phyloP scores from a whole-genome alignment of 2,329 filamentous ascomycete genomes.

The Botrytis pseudocinerea region DNA sequence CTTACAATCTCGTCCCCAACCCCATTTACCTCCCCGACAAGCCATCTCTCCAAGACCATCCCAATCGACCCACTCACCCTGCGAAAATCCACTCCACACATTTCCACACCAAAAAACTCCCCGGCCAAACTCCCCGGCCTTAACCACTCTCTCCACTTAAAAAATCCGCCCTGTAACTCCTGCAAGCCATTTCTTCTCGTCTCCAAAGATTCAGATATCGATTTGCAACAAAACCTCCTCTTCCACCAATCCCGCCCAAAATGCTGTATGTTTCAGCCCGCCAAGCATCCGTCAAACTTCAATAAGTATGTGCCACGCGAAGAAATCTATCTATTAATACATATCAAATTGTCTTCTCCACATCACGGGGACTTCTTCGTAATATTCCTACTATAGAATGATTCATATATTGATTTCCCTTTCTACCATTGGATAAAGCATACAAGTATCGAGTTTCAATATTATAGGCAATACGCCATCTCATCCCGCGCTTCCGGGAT shows the following conservation, averaged over 20 bases:
- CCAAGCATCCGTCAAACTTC: neutral
- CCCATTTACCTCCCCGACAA: neutral
- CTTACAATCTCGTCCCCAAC: neutral
- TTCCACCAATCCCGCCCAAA: neutral
- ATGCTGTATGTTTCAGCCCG: neutral
- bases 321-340: neutral
- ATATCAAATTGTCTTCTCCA: neutral
- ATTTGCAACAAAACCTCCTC: conserved; percentile 27
- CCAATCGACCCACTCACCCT: neutral
- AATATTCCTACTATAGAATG: neutral
- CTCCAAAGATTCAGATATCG: conserved; percentile 24
- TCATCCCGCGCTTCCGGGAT: conserved; percentile 19
- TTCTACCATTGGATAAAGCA: neutral
- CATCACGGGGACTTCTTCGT: neutral
- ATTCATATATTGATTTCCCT: neutral
- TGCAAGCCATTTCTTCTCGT: conserved; percentile 14
- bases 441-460: neutral
- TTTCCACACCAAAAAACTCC: conserved; percentile 13
- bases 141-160: neutral
- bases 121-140: neutral
- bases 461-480: conserved; percentile 22
- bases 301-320: neutral
- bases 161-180: neutral
- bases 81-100: neutral
- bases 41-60: neutral